A percentile compares a stretch with the other conserved stretches of the same genome.
Evolutionary conservation across 129 eudicot species (phyloP).

Genomic region (Daucus carota): DNA sequence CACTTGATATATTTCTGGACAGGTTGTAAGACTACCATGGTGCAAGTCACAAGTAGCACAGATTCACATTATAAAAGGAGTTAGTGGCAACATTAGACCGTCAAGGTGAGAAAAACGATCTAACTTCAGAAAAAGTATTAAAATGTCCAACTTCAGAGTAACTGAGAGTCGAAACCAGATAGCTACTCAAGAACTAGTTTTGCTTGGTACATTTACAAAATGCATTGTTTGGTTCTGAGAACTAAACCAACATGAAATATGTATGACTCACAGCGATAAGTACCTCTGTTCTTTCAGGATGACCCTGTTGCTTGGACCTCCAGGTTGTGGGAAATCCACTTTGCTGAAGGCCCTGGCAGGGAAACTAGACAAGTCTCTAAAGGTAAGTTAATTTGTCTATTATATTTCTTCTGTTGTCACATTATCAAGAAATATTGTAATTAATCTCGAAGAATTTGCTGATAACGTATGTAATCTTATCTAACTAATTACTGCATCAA

Average conservation of each 20-base stretch:
- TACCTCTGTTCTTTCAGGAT: slow-evolving; percentile 38
- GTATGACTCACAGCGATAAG: neutral
- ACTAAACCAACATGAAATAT: neutral
- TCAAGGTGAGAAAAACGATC: slow-evolving; percentile 39
- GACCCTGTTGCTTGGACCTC: slow-evolving; percentile 86
- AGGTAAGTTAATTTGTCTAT: slow-evolving; percentile 29
- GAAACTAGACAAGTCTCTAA: slow-evolving; percentile 48
- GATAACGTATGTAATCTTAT: neutral
- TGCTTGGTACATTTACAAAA: neutral
- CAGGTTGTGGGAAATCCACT: slow-evolving; percentile 82
- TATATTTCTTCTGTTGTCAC: neutral
- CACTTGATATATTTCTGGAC: slow-evolving; percentile 4
- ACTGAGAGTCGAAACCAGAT: neutral
- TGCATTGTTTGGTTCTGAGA: neutral
- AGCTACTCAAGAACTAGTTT: neutral
- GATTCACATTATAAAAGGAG: slow-evolving; percentile 40
- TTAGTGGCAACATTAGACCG: slow-evolving; percentile 62
- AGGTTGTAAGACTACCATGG: slow-evolving; percentile 45
- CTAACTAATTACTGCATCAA: too few species aligned
- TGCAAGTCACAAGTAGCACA: slow-evolving; percentile 38
- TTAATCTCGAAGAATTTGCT: neutral
- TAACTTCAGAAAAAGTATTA: neutral
- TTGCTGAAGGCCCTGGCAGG: slow-evolving; percentile 78
- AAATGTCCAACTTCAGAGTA: too few species aligned
- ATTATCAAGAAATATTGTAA: neutral